Base-by-base conservation (phyloP, 1,284 basidiomycete species). In the Pseudomicrostroma phylloplanum region DNA sequence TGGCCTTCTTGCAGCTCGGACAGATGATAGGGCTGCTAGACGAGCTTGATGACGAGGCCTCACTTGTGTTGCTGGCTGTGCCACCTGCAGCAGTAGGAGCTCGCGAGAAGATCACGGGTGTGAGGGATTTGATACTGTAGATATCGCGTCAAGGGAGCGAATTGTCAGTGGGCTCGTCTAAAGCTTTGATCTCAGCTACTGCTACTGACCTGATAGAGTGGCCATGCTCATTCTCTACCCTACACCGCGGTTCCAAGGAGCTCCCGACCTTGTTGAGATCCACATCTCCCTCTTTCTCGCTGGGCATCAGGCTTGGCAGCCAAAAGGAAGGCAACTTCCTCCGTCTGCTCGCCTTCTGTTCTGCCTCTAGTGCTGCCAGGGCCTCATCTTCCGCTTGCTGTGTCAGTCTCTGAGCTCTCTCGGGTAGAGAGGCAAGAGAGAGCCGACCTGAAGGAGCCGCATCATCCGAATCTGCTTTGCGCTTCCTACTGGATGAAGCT, bases 281-380 rank as follows among this genome's bases (percentile, higher is more conserved):
- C 3, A 48, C 60, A 48, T 60, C 65, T 13, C 46, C 48, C 42
- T 64, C 51, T 40, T 61, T 23, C 49, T 39, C 41, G 57, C 26
- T 54, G 8, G 67, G 67, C n/a, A 65, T 68, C 25, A 68, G 51
- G 21, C 40, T 49, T 15, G 67, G 67, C 3, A 68, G 55, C 92
- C 92, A 96, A 78, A 94, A 97, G 70, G 93, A 91, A 0, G 92
- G 91, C 7, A 96, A 84, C 79, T 94, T 94, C 62, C 86, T 85
- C 64, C 88, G 89, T 58, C 93, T 81, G 2, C 88, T 84, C 65
- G 91, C 90, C 0, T 87, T 86, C 73, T 80, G 69, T 79, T 96
- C 92, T 26, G 83, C 83, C 76, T 92, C 90, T 49, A 96, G 90
- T 69, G 86, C 82, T 36, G 83, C 84, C 56, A 92, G 80, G 0